Evolutionary conservation across 1,284 basidiomycete species (phyloP).

Genomic region (Marasmius tenuissimus): DNA sequence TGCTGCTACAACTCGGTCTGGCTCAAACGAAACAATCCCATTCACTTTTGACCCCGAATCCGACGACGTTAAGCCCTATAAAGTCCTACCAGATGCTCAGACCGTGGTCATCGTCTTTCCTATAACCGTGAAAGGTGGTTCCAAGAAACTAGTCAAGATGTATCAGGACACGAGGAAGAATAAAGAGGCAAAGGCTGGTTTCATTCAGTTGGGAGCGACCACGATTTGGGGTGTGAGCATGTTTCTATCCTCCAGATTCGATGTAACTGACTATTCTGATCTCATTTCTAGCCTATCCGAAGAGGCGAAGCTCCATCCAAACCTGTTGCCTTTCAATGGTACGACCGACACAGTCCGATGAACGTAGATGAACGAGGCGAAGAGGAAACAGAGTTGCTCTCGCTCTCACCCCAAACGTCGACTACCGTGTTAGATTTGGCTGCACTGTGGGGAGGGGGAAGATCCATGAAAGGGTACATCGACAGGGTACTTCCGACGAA

Average conservation of each 20-base stretch:
- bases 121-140: slow-evolving; percentile 45
- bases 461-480: slow-evolving; percentile 52
- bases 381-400: slow-evolving; percentile 56
- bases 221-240: slow-evolving; percentile 61
- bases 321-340: slow-evolving; percentile 32
- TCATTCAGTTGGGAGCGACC: slow-evolving; percentile 63
- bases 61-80: slow-evolving; percentile 41
- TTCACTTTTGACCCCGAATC: slow-evolving; percentile 51
- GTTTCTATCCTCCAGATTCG: too few species aligned
- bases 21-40: slow-evolving; percentile 41
- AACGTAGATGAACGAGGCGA: slow-evolving; percentile 41
- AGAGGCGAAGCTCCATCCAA: neutral
- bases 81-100: slow-evolving; percentile 49
- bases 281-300: too few species aligned
- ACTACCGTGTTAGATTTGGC: slow-evolving; percentile 60
- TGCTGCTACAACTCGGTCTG: slow-evolving; percentile 57
- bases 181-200: slow-evolving; percentile 26
- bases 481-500: slow-evolving; percentile 52
- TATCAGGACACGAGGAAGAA: slow-evolving; percentile 15
- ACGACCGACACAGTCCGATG: slow-evolving; percentile 51
- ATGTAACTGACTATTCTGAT: too few species aligned
- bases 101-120: slow-evolving; percentile 68
- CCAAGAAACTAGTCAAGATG: slow-evolving; percentile 31
- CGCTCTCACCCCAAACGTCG: slow-evolving; percentile 36
- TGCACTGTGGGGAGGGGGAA: slow-evolving; percentile 60